Percentiles rank a stretch among this genome's conserved stretches.
These are phyloP conservation scores for Paspalum vaginatum DNA, from an alignment of 176 grass and related monocot genomes.

Conservation along the genomic window DNA sequence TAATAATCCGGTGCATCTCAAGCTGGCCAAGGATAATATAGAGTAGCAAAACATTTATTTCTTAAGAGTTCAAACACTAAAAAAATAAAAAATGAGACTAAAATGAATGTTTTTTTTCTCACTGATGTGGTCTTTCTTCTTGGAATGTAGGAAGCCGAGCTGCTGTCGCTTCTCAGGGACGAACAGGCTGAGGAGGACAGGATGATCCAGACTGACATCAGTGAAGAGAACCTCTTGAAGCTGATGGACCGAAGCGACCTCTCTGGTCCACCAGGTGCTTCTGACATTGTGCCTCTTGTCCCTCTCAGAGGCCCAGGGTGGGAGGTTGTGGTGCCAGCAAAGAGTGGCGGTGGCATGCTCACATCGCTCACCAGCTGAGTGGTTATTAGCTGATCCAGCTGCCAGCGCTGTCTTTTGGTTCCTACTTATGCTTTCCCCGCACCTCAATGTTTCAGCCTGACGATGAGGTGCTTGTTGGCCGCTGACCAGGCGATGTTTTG, in stretches of 20 bases:
- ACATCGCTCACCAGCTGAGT: conserved; percentile 67
- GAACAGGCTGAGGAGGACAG: conserved; percentile 74
- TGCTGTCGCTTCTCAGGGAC: conserved; percentile 80
- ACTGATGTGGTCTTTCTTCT: not conserved
- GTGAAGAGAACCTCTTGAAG: conserved; percentile 62
- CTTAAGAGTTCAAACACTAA: not conserved
- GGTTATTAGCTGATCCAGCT: not conserved
- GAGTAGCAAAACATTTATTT: not conserved
- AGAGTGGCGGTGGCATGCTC: conserved; percentile 74
- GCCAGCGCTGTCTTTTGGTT: not conserved
- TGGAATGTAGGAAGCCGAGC: conserved; percentile 58
- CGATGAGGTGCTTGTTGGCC: not conserved
- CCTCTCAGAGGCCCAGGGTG: conserved; percentile 84
- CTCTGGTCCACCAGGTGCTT: not conserved
- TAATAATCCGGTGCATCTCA: conserved; percentile 13
- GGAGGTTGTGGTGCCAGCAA: conserved; percentile 81
- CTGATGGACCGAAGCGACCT: conserved; percentile 78
- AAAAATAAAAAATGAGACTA: not conserved
- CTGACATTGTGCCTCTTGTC: not conserved
- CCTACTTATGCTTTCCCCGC: conserved; percentile 13
- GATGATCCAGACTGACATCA: conserved; percentile 80
- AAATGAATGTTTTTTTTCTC: not conserved
- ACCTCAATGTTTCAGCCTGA: not conserved
- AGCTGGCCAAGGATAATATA: not conserved
- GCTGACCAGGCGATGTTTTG: conserved; percentile 17